Evolutionary conservation across 192 early-diverging fungal genomes (phyloP), one percentile per base, ranked within the genome.

Genomic region (Podila epigama): DNA sequence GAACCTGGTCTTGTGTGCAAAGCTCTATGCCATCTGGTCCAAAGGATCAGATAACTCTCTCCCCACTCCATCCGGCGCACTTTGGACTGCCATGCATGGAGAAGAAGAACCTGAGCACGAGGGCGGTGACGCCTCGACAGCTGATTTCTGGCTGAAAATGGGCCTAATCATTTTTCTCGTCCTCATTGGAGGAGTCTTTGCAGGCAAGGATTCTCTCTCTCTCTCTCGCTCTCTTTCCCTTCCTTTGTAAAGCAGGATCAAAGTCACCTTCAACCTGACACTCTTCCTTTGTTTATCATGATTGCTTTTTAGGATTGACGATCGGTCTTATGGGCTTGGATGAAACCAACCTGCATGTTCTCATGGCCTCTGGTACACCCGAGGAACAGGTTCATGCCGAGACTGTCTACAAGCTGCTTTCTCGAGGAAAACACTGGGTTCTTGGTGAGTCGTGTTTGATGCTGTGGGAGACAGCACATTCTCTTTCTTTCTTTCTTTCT

Each of bases 261-360:
- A 55, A 18, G 16, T 36, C 2, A 44, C 31, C 16, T 12, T 69
- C 44, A 8, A 27, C 20, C 32, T 25, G 31, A 25, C 57, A 20
- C 37, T 6, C 1, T 22, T 31, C 2, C 34, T 27, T 51, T 4
- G 27, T 31, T 37, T 16, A 10, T 66, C 52, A 37, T 60, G 27
- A 22, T 58, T 16, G 33, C 22, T 28, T 51, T 52, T 39, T 54
- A 86, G 82, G 88, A 2, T 66, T 89, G 22, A 90, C 90, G 12
- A 83, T 91, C 36, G 89, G 90, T 0, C 70, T 92, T 16, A 91
- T 92, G 88, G 93, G 91, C 18, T 71, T 96, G 50, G 97, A 98
- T 69, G 89, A 91, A 66, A 91, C 89, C 20, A 94, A 94, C 67
- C 68, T 94, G 59, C 88, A 91, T 41, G 95, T 98, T 50, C 83